phyloP scores from a whole-genome alignment of 176 grass and related monocot species.

The Dactylis glomerata region DNA sequence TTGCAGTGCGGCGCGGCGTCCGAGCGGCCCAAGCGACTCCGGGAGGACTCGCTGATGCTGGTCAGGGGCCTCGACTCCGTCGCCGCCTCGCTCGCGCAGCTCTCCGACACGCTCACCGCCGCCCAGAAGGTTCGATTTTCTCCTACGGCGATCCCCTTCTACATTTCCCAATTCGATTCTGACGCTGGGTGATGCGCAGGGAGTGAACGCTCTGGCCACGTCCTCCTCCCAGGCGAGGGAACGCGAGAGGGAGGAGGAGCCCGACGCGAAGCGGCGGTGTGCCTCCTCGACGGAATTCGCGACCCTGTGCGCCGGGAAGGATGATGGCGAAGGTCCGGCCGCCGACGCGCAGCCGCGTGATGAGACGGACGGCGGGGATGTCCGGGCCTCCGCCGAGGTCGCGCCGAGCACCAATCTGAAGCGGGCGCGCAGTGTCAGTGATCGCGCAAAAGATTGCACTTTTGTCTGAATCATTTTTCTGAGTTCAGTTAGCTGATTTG shows the following conservation, averaged over 20 bases:
- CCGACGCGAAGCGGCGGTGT: slow-evolving; percentile 28
- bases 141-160: background rate
- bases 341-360: background rate
- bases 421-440: slow-evolving; percentile 41
- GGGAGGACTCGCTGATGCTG: slow-evolving; percentile 83
- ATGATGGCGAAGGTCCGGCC: background rate
- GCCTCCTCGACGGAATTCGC: background rate
- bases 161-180: background rate
- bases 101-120: slow-evolving; percentile 72
- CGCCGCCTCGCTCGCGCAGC: slow-evolving; percentile 62
- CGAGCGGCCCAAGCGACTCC: slow-evolving; percentile 66
- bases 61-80: slow-evolving; percentile 87
- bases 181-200: slow-evolving; percentile 4
- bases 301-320: background rate
- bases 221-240: slow-evolving; percentile 25
- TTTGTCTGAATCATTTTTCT: background rate
- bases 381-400: slow-evolving; percentile 28
- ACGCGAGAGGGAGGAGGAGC: slow-evolving; percentile 14
- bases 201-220: slow-evolving; percentile 20
- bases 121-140: slow-evolving; percentile 58
- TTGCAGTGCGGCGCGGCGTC: slow-evolving; percentile 47
- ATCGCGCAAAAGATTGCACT: background rate
- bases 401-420: slow-evolving; percentile 53
- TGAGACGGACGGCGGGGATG: background rate
- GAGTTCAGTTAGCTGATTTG: background rate